Percentiles rank a stretch among this genome's conserved stretches.
Conservation (phyloP, 257 asterid genomes). For the Misopates orontium region DNA sequence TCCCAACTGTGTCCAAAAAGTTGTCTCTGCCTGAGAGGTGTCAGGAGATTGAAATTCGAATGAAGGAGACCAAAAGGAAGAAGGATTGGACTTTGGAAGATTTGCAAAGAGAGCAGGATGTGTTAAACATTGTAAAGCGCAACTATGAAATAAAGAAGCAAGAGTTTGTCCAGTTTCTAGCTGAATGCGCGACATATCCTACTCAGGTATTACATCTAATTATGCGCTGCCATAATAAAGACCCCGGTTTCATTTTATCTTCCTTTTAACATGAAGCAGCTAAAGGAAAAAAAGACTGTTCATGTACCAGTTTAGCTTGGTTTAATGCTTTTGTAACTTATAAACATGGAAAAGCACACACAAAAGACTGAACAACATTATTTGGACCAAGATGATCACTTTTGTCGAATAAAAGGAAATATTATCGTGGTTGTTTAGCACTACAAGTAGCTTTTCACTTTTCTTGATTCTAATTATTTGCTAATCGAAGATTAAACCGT, state of each 20-base stretch:
- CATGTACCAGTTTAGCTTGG: not conserved
- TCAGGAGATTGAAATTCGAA: slow-evolving; percentile 41
- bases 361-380: too few species aligned
- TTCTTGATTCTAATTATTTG: too few species aligned
- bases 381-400: too few species aligned
- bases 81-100: slow-evolving; percentile 63
- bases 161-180: slow-evolving; percentile 55
- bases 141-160: slow-evolving; percentile 63
- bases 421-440: too few species aligned
- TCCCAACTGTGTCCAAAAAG: slow-evolving; percentile 51
- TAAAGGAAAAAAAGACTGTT: not conserved
- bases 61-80: slow-evolving; percentile 70
- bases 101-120: slow-evolving; percentile 59
- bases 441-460: too few species aligned
- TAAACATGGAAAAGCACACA: slow-evolving; percentile 5
- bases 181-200: slow-evolving; percentile 51
- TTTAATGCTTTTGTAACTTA: not conserved
- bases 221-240: slow-evolving; percentile 13
- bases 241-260: slow-evolving; percentile 3
- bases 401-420: too few species aligned
- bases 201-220: slow-evolving; percentile 50
- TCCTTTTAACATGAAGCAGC: slow-evolving; percentile 14
- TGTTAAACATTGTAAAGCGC: slow-evolving; percentile 48
- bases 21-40: slow-evolving; percentile 39
- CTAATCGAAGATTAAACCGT: too few species aligned